Base-by-base conservation (phyloP, 1,284 basidiomycete species). In the Moesziomyces parantarcticus region DNA sequence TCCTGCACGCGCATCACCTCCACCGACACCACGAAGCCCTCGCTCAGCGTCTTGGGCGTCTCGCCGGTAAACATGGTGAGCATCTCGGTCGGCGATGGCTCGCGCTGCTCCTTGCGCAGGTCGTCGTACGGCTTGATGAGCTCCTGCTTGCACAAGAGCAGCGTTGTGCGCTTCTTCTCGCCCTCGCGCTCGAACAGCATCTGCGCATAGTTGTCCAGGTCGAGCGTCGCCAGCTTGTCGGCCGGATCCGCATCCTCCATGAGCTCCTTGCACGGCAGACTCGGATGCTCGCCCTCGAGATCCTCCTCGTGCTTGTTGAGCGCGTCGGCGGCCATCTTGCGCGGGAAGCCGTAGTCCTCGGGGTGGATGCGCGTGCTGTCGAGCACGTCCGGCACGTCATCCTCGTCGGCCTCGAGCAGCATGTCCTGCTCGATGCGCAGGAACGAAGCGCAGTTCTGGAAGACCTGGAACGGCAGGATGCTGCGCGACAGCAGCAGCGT, bases 291-390 rank as follows among this genome's bases (percentile, higher is more conserved):
- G 42, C 74, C 75, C 39, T 81, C 80, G 32, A 81, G 65, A 58
- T 83, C 82, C 65, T 83, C 82, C 50, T 80, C 81, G 65, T 81
- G 79, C 34, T 94, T 88, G 80, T 97, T 96, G 23, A 98, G 88
- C 8, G 96, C 94, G 84, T 98, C 96, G 13, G 93, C 93, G 36
- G 97, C 96, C 94, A 99, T 98, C 87, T 99, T 98, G 46, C 94
- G 90, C 1, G 97, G 96, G 56, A 98, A 88, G 79, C 97, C 94
- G 84, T 99, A 99, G 85, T 99, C 96, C 84, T 97, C 94, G 1
- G 94, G 94, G 84, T 99, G 97, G 67, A 99, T 94, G 16, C 97
- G 92, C 22, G 96, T 99, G 80, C 91, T 90, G 83, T 99, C 97
- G 46, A 99, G 87, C 5, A 94, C 93, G 84, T 99, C 96, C 13